Percentiles rank a stretch among this genome's conserved stretches.
Evolutionary conservation across 179 eudicot genomes (phyloP).

Genomic region (Corrigiola litoralis): DNA sequence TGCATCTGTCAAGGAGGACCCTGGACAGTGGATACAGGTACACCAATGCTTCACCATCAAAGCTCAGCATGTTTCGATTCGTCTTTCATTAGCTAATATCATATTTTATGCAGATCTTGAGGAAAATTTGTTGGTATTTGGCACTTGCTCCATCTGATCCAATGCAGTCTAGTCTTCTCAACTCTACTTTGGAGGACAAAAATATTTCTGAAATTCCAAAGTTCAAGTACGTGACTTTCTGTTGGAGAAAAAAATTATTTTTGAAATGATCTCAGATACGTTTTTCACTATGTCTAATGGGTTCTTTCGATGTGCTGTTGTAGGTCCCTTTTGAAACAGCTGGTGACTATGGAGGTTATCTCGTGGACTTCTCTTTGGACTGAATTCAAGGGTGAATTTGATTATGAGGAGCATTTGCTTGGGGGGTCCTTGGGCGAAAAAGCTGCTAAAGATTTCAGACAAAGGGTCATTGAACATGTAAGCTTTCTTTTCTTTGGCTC

Average conservation of each 20-base stretch:
- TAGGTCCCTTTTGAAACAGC: constrained; percentile 76
- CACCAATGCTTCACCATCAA: not conserved
- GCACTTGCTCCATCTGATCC: constrained; percentile 91
- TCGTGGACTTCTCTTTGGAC: constrained; percentile 88
- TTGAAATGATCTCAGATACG: too few species aligned
- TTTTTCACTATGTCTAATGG: constrained; percentile 3
- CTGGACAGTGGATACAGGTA: constrained; percentile 82
- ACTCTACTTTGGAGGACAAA: constrained; percentile 92
- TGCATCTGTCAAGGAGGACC: constrained; percentile 69
- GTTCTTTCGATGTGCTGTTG: constrained; percentile 10
- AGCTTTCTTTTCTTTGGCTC: constrained; percentile 3
- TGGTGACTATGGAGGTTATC: constrained; percentile 91
- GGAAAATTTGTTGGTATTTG: constrained; percentile 96
- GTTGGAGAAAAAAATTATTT: too few species aligned
- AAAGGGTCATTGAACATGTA: constrained; percentile 96
- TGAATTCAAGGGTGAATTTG: constrained; percentile 79
- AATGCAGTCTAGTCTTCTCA: constrained; percentile 95
- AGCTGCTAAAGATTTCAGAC: constrained; percentile 87
- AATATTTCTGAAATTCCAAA: constrained; percentile 84
- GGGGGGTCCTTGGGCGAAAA: constrained; percentile 87
- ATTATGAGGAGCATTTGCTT: constrained; percentile 68
- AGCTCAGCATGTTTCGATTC: not conserved
- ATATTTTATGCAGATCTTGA: constrained; percentile 48
- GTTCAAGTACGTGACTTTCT: constrained; percentile 78
- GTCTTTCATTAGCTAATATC: constrained; percentile 9